Evolutionary conservation across 2,329 filamentous ascomycete species (phyloP).

Genomic region (Orbilia blumenaviensis): DNA sequence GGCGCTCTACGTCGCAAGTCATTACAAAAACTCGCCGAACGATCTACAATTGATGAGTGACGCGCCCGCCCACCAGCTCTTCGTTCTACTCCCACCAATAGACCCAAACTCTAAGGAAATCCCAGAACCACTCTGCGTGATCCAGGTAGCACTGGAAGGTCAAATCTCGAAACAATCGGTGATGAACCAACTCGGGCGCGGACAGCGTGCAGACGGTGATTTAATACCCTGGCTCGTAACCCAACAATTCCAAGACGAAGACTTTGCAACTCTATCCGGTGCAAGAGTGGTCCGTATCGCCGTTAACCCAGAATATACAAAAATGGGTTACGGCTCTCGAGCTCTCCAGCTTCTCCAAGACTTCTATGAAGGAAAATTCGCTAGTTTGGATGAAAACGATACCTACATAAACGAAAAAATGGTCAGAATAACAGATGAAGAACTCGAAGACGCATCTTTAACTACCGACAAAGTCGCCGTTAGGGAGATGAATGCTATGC

Average conservation of each 20-base stretch:
- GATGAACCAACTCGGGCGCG: conserved; percentile 85
- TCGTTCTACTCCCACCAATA: conserved; percentile 88
- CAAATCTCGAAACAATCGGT: conserved; percentile 94
- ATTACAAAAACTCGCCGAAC: conserved; percentile 98
- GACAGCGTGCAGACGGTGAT: conserved; percentile 87
- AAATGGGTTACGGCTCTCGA: conserved; percentile 90
- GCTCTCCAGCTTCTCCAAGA: conserved; percentile 86
- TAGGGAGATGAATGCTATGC: conserved; percentile 88
- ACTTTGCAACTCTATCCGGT: conserved; percentile 92
- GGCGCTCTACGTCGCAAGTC: conserved; percentile 92
- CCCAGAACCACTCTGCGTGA: conserved; percentile 91
- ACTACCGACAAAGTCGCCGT: conserved; percentile 89
- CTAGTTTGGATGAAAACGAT: conserved; percentile 79
- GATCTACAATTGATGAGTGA: conserved; percentile 99
- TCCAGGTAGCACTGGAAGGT: conserved; percentile 93
- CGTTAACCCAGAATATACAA: conserved; percentile 78
- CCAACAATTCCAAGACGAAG: conserved; percentile 93
- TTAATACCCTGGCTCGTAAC: conserved; percentile 97
- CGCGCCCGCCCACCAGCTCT: conserved; percentile 94
- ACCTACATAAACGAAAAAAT: conserved; percentile 70
- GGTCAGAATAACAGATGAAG: conserved; percentile 80
- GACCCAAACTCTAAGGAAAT: conserved; percentile 78
- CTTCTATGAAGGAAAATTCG: conserved; percentile 94
- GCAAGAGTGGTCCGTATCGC: conserved; percentile 93
- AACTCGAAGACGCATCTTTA: conserved; percentile 78